A percentile compares a stretch with the other conserved stretches of the same genome.
Conservation (phyloP, 2,329 filamentous ascomycete species). For the Fusarium transvaalense region DNA sequence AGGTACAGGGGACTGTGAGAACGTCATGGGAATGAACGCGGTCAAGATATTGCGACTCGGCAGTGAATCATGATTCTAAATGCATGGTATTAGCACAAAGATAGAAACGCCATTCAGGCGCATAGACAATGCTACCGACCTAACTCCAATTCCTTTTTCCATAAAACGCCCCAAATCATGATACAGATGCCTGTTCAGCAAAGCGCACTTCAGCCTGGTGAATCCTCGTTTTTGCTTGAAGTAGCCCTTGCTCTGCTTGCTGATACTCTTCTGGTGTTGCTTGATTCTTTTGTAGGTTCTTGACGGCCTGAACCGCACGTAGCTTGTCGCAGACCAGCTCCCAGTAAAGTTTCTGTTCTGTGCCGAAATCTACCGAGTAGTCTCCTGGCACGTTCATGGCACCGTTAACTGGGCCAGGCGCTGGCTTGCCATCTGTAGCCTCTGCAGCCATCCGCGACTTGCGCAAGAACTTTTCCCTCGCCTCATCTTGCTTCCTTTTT, state of each 20-base stretch:
- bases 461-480: conserved; percentile 48
- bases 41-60: conserved; percentile 61
- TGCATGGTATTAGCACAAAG: conserved; percentile 38
- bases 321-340: conserved; percentile 58
- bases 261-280: conserved; percentile 46
- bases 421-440: conserved; percentile 35
- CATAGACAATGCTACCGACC: conserved; percentile 42
- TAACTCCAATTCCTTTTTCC: conserved; percentile 19
- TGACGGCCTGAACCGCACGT: conserved; percentile 54
- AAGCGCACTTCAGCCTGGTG: conserved; percentile 56
- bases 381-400: conserved; percentile 54
- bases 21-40: conserved; percentile 72
- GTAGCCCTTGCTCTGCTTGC: conserved; percentile 49
- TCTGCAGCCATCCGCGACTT: conserved; percentile 55
- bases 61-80: conserved; percentile 42
- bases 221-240: conserved; percentile 52
- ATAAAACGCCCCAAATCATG: conserved; percentile 15
- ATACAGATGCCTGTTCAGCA: conserved; percentile 46
- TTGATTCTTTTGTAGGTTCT: conserved; percentile 49
- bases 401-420: conserved; percentile 52
- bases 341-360: conserved; percentile 54
- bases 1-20: conserved; percentile 60
- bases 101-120: conserved; percentile 26
- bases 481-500: conserved; percentile 53
- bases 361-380: conserved; percentile 50